Evolutionary conservation across 140 eudicot species (phyloP).

Genomic region (Flaveria floridana): DNA sequence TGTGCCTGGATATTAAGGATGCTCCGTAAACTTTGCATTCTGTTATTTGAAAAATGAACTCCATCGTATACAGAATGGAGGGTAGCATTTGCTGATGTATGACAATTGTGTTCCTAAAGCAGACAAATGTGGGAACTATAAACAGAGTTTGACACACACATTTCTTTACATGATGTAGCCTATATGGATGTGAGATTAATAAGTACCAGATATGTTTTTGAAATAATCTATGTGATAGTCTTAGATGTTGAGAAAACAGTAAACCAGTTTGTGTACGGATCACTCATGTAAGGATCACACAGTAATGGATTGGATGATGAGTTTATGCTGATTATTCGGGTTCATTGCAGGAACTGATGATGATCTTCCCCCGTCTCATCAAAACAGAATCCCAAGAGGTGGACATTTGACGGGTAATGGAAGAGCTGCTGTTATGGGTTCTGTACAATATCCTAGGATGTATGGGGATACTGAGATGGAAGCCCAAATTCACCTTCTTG

Average conservation of each 20-base stretch:
- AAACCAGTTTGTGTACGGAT: not conserved
- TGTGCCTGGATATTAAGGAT: not conserved
- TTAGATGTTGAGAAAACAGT: not conserved
- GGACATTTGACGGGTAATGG: slow-evolving; percentile 63
- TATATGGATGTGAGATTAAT: not conserved
- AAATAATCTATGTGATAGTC: not conserved
- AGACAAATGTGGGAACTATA: not conserved
- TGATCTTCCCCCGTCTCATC: slow-evolving; percentile 85
- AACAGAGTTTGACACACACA: not conserved
- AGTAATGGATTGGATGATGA: not conserved
- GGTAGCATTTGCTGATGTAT: not conserved
- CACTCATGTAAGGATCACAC: not conserved
- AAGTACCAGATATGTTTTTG: not conserved
- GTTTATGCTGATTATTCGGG: slow-evolving; percentile 11
- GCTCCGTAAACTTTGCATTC: not conserved
- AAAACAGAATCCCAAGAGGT: slow-evolving; percentile 64
- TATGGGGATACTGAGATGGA: slow-evolving; percentile 80
- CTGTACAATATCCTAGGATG: slow-evolving; percentile 62
- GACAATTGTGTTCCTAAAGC: not conserved
- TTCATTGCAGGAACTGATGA: slow-evolving; percentile 76
- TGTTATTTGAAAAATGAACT: not conserved
- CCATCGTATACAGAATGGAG: not conserved
- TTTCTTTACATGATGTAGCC: not conserved
- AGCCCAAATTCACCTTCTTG: slow-evolving; percentile 78
- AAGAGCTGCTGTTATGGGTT: slow-evolving; percentile 61